Percentiles rank a stretch among this genome's conserved stretches.
Evolutionary conservation across 768 basidiomycete genomes (phyloP).

Genomic region (Dentipellis sp.): DNA sequence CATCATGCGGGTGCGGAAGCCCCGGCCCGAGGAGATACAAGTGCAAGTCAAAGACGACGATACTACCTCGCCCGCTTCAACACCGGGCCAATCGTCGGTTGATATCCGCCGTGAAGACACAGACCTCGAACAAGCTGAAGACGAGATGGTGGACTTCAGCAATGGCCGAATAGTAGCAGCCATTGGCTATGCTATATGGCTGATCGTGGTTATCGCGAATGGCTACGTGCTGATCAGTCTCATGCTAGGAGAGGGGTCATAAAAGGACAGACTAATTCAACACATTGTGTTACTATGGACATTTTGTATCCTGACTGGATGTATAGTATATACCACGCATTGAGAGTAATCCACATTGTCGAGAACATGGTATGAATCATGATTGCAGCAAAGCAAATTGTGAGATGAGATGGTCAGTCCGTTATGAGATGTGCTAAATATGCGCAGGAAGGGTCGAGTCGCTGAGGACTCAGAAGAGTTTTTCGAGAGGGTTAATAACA

Average conservation of each 20-base stretch:
- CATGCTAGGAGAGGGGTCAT: slow-evolving; percentile 27
- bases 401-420: background rate
- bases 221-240: slow-evolving; percentile 65
- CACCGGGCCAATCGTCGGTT: background rate
- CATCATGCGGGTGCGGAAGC: slow-evolving; percentile 52
- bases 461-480: slow-evolving; percentile 26
- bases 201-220: slow-evolving; percentile 63
- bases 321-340: background rate
- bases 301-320: background rate
- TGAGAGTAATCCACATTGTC: background rate
- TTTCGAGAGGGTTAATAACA: slow-evolving; percentile 62
- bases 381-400: too few relatives aligned
- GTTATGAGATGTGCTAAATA: background rate
- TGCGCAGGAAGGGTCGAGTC: background rate
- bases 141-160: slow-evolving; percentile 50
- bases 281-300: too few relatives aligned
- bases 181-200: slow-evolving; percentile 52
- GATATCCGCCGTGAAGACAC: background rate
- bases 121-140: slow-evolving; percentile 12
- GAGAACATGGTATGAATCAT: background rate
- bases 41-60: too few relatives aligned
- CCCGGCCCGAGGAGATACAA: background rate
- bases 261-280: background rate
- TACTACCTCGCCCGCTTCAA: background rate
- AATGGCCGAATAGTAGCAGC: slow-evolving; percentile 41